Evolutionary conservation across 768 basidiomycete genomes (phyloP).

Genomic region (Xerocomellus dryophilus): DNA sequence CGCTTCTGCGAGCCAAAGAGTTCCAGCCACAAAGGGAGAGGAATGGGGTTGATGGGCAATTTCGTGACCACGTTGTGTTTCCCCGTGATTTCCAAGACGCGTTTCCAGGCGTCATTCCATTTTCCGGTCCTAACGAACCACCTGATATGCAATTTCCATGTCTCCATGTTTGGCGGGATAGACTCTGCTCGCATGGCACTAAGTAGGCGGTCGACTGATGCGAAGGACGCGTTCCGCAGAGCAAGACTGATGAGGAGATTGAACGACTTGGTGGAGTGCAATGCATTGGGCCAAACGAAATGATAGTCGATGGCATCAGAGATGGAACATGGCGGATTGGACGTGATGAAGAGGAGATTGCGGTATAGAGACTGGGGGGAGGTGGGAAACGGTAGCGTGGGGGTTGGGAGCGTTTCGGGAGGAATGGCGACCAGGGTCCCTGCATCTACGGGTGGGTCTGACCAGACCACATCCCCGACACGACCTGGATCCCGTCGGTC

Average conservation of each 20-base stretch:
- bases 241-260: constrained; percentile 47
- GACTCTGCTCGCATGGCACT: constrained; percentile 43
- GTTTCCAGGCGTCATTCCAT: constrained; percentile 59
- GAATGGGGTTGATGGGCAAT: constrained; percentile 24
- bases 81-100: constrained; percentile 29
- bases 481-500: constrained; percentile 27
- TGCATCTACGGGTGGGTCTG: constrained; percentile 7
- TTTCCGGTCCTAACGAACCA: constrained; percentile 52
- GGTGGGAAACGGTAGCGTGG: constrained; percentile 29
- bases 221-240: constrained; percentile 49
- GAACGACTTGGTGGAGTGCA: constrained; percentile 42
- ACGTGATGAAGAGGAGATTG: constrained; percentile 25
- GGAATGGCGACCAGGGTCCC: constrained; percentile 2
- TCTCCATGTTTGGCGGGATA: constrained; percentile 48
- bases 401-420: not conserved
- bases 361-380: constrained; percentile 36
- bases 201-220: constrained; percentile 46
- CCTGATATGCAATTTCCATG: constrained; percentile 54
- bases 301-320: constrained; percentile 23
- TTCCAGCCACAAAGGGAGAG: constrained; percentile 58
- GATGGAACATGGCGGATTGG: constrained; percentile 16
- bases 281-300: constrained; percentile 23
- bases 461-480: not conserved
- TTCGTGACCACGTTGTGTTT: constrained; percentile 7
- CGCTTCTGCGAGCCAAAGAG: constrained; percentile 48